Evolutionary conservation across 768 basidiomycete genomes (phyloP), one percentile per base, ranked within the genome.

Genomic region (Leccinum sublutescens): DNA sequence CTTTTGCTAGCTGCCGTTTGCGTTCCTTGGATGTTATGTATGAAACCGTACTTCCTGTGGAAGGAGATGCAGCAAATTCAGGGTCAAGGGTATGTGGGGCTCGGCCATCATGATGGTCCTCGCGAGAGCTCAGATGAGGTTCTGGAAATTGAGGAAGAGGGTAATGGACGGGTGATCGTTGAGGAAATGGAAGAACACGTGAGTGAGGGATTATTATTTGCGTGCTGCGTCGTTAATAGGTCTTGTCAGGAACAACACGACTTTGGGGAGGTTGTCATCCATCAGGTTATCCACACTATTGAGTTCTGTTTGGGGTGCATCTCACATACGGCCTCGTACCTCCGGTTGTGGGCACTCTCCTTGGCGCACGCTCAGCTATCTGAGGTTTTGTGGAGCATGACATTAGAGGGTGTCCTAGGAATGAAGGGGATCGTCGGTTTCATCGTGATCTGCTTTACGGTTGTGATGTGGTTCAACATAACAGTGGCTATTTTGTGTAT

Each of bases 231-330:
- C 31, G 43, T 55, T 59, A 47, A 65, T 58, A 21, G 27, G 54
- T 62, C 50, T 56, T 56, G 47, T 62, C 70, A 88, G 83, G 86
- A 94, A 77, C 81, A 91, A 51, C 93, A 95, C 72, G 94, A 97
- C 69, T 93, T 98, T 74, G 80, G 94, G 69, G 97, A 99, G 74
- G 85, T 97, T 59, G 85, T 97, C 23, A 91, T 98, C 60, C 96
- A 99, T 76, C 97, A 99, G 74, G 80, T 97, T 62, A 99, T 99
- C 69, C 97, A 98, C 76, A 96, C 95, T 25, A 98, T 99, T 75
- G 97, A 99, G 77, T 99, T 98, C 77, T 99, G 97, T 72, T 85
- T 99, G 34, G 97, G 96, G 7, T 98, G 96, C 74, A 98, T 98
- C 68, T 98, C 96, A 63, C 96, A 98, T 74, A 98, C 96, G 1